These are phyloP conservation scores for Cercospora beticola DNA, from an alignment of 2,329 filamentous ascomycete genomes.

Conservation along the genomic window DNA sequence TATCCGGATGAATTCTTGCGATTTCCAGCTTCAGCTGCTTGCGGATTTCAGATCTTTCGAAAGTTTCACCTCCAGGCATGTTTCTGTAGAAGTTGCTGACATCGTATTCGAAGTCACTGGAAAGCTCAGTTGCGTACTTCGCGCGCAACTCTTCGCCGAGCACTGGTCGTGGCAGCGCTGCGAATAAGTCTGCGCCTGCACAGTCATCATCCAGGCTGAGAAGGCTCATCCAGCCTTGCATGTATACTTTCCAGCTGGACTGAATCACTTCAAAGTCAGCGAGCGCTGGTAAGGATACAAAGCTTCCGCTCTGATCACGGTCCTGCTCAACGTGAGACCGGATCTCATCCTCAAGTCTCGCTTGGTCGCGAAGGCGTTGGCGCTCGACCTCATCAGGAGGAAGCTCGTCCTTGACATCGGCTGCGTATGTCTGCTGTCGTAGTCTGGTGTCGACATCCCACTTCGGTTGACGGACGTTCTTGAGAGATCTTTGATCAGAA, in stretches of 20 bases:
- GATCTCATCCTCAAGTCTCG: slow-evolving; percentile 6
- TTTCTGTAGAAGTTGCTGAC: slow-evolving; percentile 11
- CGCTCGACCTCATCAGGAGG: background rate
- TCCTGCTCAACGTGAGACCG: background rate
- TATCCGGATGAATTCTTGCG: slow-evolving; percentile 7
- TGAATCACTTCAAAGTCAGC: background rate
- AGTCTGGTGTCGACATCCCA: background rate
- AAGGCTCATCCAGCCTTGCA: slow-evolving; percentile 6
- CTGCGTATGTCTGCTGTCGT: background rate
- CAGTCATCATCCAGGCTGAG: slow-evolving; percentile 1
- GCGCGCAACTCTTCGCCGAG: background rate
- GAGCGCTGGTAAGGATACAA: background rate
- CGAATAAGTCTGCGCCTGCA: background rate
- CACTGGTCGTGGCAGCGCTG: slow-evolving; percentile 2
- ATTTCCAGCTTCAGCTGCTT: slow-evolving; percentile 9
- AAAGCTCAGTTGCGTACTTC: background rate
- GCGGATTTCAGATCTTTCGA: background rate
- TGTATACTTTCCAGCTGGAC: slow-evolving; percentile 8
- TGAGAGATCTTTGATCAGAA: background rate
- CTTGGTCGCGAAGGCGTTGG: background rate
- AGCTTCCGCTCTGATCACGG: background rate
- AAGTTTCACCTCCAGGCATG: slow-evolving; percentile 1
- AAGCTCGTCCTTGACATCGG: background rate
- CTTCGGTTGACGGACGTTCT: background rate
- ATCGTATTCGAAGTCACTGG: slow-evolving; percentile 1